These are phyloP conservation scores for Plicaturopsis crispa DNA, from an alignment of 768 basidiomycete genomes.

Conservation along the genomic window DNA sequence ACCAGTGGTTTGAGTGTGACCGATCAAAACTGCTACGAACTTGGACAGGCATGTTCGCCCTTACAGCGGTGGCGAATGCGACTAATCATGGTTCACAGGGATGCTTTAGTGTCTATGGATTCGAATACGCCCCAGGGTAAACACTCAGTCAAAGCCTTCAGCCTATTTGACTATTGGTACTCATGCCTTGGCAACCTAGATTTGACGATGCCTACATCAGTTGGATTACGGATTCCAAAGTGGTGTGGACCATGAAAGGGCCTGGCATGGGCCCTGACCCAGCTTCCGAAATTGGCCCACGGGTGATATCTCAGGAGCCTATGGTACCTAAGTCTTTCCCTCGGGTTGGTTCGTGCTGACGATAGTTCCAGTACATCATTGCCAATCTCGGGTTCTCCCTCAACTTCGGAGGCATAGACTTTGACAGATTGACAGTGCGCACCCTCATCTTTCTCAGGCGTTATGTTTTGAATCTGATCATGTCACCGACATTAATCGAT, in stretches of 20 bases:
- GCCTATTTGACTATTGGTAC: too few relatives aligned
- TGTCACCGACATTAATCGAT: conserved; percentile 39
- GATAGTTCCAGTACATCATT: background rate
- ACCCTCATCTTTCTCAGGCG: too few relatives aligned
- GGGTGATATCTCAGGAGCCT: conserved; percentile 36
- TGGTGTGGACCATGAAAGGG: conserved; percentile 36
- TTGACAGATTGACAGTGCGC: too few relatives aligned
- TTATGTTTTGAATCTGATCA: too few relatives aligned
- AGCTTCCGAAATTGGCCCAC: conserved; percentile 24
- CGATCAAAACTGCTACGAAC: conserved; percentile 35
- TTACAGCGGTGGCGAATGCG: too few relatives aligned
- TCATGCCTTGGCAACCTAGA: conserved; percentile 20
- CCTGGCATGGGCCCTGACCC: conserved; percentile 31
- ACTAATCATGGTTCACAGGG: too few relatives aligned
- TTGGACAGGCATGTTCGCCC: too few relatives aligned
- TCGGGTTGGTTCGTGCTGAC: background rate
- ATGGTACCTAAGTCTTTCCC: background rate
- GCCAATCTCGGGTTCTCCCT: background rate
- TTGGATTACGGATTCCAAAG: conserved; percentile 36
- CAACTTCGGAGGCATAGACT: background rate
- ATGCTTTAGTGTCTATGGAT: conserved; percentile 40
- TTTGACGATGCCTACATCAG: conserved; percentile 43
- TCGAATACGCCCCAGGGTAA: conserved; percentile 37
- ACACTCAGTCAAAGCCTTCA: too few relatives aligned
- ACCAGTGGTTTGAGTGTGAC: conserved; percentile 23